Base-by-base conservation (phyloP, 305 asterid genomes). In the Fraxinus sp. region DNA sequence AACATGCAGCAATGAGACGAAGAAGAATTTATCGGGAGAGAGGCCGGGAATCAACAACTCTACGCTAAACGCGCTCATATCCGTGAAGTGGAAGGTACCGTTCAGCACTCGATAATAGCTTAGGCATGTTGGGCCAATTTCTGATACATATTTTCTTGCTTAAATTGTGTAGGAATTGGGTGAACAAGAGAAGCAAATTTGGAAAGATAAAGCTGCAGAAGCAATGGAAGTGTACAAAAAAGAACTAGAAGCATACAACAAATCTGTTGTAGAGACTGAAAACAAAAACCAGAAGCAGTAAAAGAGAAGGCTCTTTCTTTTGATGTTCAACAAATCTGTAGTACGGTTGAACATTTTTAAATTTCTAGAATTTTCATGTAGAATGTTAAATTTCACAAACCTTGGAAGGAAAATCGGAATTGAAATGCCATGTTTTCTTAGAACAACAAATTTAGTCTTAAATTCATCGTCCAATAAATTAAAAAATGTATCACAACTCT, bases 71-170 rank as follows among this genome's bases (percentile, higher is more conserved):
- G 96, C 97, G 49, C 93, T 93, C 36, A 90, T 95, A 77, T 92
- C 97, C 9, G 84, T 95, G 77, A 92, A 93, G 85, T 94, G 98
- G 98, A 94, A 94, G 95, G 95, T 90, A 89, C 6, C 11, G 24
- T 35, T 22, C 66, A 46, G 68, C 30, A 26, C 2, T 74, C 2
- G 18, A 46, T 46, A 8, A 4, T 2, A 6, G 35, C n/a, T 52
- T 4, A 62, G 13, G n/a, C 22, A 18, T 5, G 39, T 5, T 30
- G n/a, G 72, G 24, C 72, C 24, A 62, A 62, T 62, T 0, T 43
- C 11, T 52, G 37, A 11, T 11, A 16, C 55, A 5, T 13, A 2
- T 77, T 20, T 18, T 20, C 14, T 20, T 18, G 22, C 14, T 36
- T 30, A 6, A 62, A 26, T 55, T 59, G 39, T 74, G 28, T 41